phyloP scores from a whole-genome alignment of 1,284 basidiomycete genomes.

The Pseudozyma pruni region DNA sequence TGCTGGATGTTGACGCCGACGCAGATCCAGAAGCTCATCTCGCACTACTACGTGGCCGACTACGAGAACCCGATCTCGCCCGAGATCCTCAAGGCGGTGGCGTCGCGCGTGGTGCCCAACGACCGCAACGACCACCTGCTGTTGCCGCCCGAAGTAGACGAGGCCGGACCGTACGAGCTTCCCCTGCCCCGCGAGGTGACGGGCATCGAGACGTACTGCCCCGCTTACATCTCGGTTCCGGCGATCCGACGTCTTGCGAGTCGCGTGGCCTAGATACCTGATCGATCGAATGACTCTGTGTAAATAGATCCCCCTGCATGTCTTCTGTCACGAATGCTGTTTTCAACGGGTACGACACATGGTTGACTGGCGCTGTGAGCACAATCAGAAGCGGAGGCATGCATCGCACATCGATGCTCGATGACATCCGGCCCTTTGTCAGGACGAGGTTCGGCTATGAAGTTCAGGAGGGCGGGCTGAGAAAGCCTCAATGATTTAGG shows the following conservation, averaged over 20 bases:
- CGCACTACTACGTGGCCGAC: slow-evolving; percentile 98
- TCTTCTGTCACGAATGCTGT: no score
- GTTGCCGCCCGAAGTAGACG: slow-evolving; percentile 67
- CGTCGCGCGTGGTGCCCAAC: slow-evolving; percentile 66
- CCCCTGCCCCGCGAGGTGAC: slow-evolving; percentile 66
- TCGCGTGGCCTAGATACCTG: slow-evolving; percentile 58
- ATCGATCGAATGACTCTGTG: no score
- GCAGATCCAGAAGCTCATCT: slow-evolving; percentile 98
- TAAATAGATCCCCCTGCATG: no score
- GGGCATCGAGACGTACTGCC: slow-evolving; percentile 68
- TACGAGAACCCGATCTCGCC: slow-evolving; percentile 75
- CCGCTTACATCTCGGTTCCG: slow-evolving; percentile 65
- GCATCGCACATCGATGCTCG: no score
- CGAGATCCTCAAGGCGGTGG: slow-evolving; percentile 68
- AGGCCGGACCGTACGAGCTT: slow-evolving; percentile 67
- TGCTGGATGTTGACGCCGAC: slow-evolving; percentile 99
- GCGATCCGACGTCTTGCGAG: slow-evolving; percentile 62
- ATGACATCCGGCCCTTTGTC: no score
- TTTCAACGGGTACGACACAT: no score
- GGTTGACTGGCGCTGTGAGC: no score
- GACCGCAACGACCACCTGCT: slow-evolving; percentile 67
- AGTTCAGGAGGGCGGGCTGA: no score
- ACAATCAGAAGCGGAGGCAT: no score
- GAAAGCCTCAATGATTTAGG: no score
- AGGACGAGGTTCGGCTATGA: no score